These are phyloP conservation scores for Russula emetica DNA, from an alignment of 768 basidiomycete species.

Conservation along the genomic window DNA sequence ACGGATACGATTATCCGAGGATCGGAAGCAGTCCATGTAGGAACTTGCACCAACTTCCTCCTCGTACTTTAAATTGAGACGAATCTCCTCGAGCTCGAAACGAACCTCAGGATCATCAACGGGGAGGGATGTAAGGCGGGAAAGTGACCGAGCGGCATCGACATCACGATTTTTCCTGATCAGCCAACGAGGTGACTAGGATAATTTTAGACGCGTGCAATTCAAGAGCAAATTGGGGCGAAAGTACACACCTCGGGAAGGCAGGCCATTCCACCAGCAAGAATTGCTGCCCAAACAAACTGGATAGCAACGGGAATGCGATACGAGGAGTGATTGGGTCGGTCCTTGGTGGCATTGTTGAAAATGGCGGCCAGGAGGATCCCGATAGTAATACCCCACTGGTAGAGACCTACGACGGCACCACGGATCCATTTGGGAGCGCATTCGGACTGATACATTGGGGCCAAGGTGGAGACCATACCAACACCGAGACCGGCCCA, in stretches of 20 bases:
- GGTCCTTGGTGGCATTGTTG: slow-evolving; percentile 38
- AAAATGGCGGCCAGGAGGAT: slow-evolving; percentile 48
- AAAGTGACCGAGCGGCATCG: slow-evolving; percentile 54
- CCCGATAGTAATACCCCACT: slow-evolving; percentile 75
- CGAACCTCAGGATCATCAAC: slow-evolving; percentile 53
- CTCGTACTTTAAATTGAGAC: slow-evolving; percentile 61
- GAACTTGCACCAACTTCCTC: slow-evolving; percentile 51
- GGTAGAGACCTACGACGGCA: slow-evolving; percentile 62
- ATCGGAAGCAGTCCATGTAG: slow-evolving; percentile 62
- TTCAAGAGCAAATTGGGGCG: not conserved
- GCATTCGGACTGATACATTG: slow-evolving; percentile 34
- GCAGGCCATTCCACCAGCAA: slow-evolving; percentile 63
- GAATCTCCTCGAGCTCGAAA: slow-evolving; percentile 48
- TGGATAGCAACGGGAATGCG: slow-evolving; percentile 75
- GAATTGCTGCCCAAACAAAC: slow-evolving; percentile 73
- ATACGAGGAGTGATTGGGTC: slow-evolving; percentile 40
- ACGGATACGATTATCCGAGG: slow-evolving; percentile 42
- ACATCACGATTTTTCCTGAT: slow-evolving; percentile 63
- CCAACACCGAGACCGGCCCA: slow-evolving; percentile 80
- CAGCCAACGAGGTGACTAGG: slow-evolving; percentile 71
- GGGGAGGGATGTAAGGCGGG: slow-evolving; percentile 56
- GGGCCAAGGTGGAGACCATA: slow-evolving; percentile 52
- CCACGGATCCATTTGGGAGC: slow-evolving; percentile 47
- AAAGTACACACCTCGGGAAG: slow-evolving; percentile 49
- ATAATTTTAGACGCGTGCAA: not conserved